Evolutionary conservation across 1,284 basidiomycete genomes (phyloP).

Genomic region (Lentinula novae-zelandiae): DNA sequence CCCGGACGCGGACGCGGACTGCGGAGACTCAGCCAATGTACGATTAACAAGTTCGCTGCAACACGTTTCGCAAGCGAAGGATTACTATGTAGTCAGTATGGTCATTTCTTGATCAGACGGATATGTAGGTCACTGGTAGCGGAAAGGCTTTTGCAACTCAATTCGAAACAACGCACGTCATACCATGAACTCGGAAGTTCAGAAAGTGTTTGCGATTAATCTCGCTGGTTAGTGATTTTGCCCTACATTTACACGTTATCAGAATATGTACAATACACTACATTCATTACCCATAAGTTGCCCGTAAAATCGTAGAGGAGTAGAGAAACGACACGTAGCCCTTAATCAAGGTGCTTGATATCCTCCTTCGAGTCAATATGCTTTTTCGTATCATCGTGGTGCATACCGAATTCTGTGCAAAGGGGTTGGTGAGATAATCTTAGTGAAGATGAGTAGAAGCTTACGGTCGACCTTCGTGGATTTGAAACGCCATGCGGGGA

Average conservation of each 20-base stretch:
- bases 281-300: neutral
- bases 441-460: neutral
- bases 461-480: constrained; percentile 2
- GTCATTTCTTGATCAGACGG: too few relatives aligned
- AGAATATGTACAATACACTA: neutral
- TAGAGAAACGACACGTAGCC: neutral
- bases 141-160: too few relatives aligned
- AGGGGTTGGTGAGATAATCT: neutral
- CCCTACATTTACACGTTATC: neutral
- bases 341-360: neutral
- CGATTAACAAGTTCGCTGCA: too few relatives aligned
- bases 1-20: too few relatives aligned
- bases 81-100: too few relatives aligned
- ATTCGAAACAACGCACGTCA: too few relatives aligned
- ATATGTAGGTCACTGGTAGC: too few relatives aligned
- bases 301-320: neutral
- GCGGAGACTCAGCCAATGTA: too few relatives aligned
- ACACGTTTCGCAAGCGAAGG: too few relatives aligned
- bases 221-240: too few relatives aligned
- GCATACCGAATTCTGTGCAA: neutral
- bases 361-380: neutral
- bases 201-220: too few relatives aligned
- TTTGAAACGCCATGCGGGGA: constrained; percentile 2
- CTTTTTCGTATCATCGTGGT: neutral
- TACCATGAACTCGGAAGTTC: too few relatives aligned